Evolutionary conservation across 2,329 filamentous ascomycete genomes (phyloP), one percentile per base, ranked within the genome.

Genomic region (Colletotrichum sp.): DNA sequence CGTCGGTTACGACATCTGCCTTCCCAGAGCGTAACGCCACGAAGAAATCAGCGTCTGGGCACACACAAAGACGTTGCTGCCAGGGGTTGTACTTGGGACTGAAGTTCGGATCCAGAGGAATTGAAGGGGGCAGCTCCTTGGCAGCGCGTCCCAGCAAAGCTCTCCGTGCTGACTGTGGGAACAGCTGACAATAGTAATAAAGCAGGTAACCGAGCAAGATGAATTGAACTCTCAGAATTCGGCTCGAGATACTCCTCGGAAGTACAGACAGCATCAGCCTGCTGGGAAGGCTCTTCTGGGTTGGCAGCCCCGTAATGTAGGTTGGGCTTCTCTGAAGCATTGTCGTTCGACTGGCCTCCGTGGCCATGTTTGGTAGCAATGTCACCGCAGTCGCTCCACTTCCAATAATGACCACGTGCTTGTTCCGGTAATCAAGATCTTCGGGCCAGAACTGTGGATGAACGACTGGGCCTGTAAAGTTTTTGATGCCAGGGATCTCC

Each of bases 381-480:
- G 93, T 94, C 55, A 95, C 86, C 5, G 93, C 92, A 0, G 93
- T 94, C 2, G 94, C 93, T 18, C 93, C 93, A 49, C 88, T 91
- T 21, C 94, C 94, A 74, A 95, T 91, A 70, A 94, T 87, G 60
- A 94, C 90, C 26, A 95, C 86, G 21, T 90, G 89, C 81, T 95
- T 94, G 83, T 88, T 85, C 15, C 86, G 84, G 83, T 94, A 94
- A 80, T 95, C 91, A 57, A 93, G 86, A 71, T 93, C 87, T 72
- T 92, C 86, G 0, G 93, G 93, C 93, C 94, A 95, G 84, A 94
- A 95, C 79, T 95, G 94, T 1, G 94, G 94, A 77, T 95, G 94
- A 3, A 94, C 86, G 16, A 92, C 85, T 52, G 75, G 80, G 60
- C 86, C 87, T 12, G 80, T 21, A 49, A 87, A 87, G n/a, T 78